Base-by-base conservation (phyloP, 768 basidiomycete species). In the Inosperma sp. region DNA sequence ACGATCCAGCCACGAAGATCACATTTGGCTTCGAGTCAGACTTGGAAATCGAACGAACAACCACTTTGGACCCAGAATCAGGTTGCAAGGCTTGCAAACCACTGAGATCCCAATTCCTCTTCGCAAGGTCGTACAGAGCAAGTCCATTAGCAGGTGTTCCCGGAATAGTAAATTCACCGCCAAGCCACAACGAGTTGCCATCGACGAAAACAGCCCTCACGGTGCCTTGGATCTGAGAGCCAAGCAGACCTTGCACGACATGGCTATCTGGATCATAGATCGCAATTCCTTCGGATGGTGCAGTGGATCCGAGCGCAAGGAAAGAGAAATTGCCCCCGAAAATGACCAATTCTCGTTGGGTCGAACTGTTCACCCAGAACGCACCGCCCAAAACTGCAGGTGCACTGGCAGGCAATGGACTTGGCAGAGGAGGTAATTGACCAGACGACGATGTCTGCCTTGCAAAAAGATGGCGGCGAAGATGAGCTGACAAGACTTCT, bases 281-380 rank as follows among this genome's bases (percentile, higher is more conserved):
- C 1, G 81, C 89, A 17, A 95, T 62, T 25, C 77, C 82, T 54
- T 77, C 71, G 2, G 81, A 74, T 2, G 62, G 61, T 14, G 66
- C 55, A 2, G 74, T 69, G 4, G 73, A 68, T 6, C 70, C 70
- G 2, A 67, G 51, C 31, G 70, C 55, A 5, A 72, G 52, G 62
- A 83, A 83, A 1, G 86, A 79, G 65, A 97, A 99, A 65, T 93
- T 93, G 29, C 95, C 95, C 26, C 93, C 95, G 41, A 97, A 72
- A 54, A 97, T 80, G 35, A 82, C 81, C 16, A 91, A 67, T 49
- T 88, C 81, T 37, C 61, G 64, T 4, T 78, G 75, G 3, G 81
- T 81, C 2, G 84, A 78, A 30, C 73, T 74, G 62, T 97, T 96
- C 6, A 81, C 86, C 90, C 91, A 97, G 72, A 93, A 97, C 2